Evolutionary conservation across 2,329 filamentous ascomycete genomes (phyloP).

Genomic region (Emergomyces africanus): DNA sequence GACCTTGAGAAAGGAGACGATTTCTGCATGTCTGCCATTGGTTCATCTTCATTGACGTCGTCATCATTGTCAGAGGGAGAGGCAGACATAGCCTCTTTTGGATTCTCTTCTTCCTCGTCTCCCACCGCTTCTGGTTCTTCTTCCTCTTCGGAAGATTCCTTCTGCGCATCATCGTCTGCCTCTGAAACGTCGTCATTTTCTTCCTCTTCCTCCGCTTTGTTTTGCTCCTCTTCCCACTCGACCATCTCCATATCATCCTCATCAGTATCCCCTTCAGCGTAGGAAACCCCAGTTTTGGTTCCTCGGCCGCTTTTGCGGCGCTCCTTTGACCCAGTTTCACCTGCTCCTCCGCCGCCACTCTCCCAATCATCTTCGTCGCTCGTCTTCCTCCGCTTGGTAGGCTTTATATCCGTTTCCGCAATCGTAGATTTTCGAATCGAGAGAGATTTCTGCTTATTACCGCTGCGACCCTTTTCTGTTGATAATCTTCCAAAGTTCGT

Average conservation of each 20-base stretch:
- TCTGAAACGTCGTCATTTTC: constrained; percentile 14
- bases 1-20: neutral
- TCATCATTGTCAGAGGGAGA: neutral
- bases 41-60: neutral
- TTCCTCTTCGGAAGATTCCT: constrained; percentile 1
- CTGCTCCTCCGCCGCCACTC: constrained; percentile 29
- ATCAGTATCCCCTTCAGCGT: constrained; percentile 33
- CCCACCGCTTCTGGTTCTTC: neutral
- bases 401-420: constrained; percentile 15
- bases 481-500: constrained; percentile 13
- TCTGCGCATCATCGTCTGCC: constrained; percentile 8
- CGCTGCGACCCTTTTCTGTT: constrained; percentile 22
- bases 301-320: constrained; percentile 30
- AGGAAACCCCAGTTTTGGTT: constrained; percentile 26
- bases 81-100: neutral
- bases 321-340: constrained; percentile 20
- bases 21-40: neutral
- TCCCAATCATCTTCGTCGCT: constrained; percentile 28
- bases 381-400: constrained; percentile 24
- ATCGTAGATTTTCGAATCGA: constrained; percentile 24
- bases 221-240: constrained; percentile 21
- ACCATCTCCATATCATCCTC: constrained; percentile 33
- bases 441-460: constrained; percentile 13
- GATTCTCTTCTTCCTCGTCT: neutral
- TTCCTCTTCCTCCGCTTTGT: constrained; percentile 18